Base-by-base conservation (phyloP, 306 rosid species). In the Medicago lupulina region DNA sequence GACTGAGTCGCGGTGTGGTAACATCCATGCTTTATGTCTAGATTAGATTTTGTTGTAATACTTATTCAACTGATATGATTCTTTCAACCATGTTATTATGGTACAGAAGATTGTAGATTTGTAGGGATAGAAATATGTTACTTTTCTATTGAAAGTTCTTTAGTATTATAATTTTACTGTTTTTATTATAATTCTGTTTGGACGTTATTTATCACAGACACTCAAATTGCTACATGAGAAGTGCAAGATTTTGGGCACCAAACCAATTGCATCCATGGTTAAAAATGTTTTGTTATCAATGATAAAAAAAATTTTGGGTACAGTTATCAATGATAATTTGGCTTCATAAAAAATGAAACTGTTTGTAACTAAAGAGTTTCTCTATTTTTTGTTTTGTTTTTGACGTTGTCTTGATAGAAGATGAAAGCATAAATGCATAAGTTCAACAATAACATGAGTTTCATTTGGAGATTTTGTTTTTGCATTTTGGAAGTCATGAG, bases 21-120 rank as follows among this genome's bases (percentile, higher is more conserved):
- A 74, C 70, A 49, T 78, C 74, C 74, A 51, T 74, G 79, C 57
- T 71, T 21, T 60, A 15, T 79, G 72, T 80, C 58, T 66, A 57
- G 16, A 73, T 39, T 55, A 41, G 76, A 71, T 82, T 81, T 61
- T 77, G 65, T 71, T 65, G 51, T 44, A 57, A 6, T 72, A 49
- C 74, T 66, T 59, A 28, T 80, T 67, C 61, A 34, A 40, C 68
- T 64, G 44, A 70, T 70, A 70, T 67, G 70, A 84, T 81, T 86
- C 79, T 81, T 81, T 79, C 36, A 72, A 11, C 77, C 63, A 58
- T 28, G 61, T 16, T 73, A 58, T 58, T 73, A 58, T 58, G 64
- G 73, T 76, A 71, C 57, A 75, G 74, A 73, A 60, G 79, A 68
- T 51, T 75, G 81, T 81, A 78, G 82, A 75, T 61, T 43, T 68